Conservation (phyloP, 139 green algal genomes). For the Eudorina sp. region DNA sequence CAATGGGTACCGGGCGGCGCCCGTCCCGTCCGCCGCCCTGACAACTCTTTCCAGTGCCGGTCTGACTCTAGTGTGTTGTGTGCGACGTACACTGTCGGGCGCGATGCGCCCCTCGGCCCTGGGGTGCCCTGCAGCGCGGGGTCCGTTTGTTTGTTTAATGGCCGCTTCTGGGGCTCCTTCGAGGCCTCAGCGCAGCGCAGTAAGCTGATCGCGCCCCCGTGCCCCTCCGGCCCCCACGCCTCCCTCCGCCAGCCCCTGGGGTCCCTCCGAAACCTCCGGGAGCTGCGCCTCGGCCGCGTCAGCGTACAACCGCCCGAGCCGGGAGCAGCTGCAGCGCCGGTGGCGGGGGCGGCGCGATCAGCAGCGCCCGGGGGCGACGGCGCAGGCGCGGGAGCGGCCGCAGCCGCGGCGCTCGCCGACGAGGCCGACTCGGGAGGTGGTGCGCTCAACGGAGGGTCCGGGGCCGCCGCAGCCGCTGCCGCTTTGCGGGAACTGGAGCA, state of each 20-base stretch:
- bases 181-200: not conserved
- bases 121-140: no score
- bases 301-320: not conserved
- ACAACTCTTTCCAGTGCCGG: not conserved
- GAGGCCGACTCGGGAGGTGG: not conserved
- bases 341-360: not conserved
- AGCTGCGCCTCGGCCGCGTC: not conserved
- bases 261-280: not conserved
- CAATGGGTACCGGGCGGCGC: not conserved
- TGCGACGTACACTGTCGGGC: no score
- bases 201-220: not conserved
- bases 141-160: not conserved
- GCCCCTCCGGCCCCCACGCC: not conserved
- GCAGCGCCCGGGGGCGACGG: not conserved
- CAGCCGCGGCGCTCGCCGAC: not conserved
- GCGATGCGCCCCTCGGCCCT: no score
- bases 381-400: not conserved
- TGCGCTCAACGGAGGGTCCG: no score
- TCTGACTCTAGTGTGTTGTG: no score
- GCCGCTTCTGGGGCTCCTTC: not conserved
- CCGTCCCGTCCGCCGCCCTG: not conserved
- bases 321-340: not conserved
- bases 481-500: not conserved
- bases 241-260: not conserved
- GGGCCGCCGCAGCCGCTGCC: no score